phyloP scores from a whole-genome alignment of 306 rosid genomes.

The Pachyrhizus erosus region DNA sequence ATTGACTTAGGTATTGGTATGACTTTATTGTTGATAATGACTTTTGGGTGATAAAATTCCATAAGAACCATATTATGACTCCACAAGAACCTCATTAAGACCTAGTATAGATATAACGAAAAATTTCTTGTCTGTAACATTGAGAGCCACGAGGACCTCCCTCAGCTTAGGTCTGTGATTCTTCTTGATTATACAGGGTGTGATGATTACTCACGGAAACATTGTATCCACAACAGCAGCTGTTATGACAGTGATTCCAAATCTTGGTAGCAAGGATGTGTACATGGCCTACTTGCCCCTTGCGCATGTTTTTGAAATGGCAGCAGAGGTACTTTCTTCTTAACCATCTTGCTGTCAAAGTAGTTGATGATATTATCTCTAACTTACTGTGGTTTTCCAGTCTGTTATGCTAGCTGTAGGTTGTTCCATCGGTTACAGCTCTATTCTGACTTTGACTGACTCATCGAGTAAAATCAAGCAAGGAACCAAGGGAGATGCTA shows the following conservation, averaged over 20 bases:
- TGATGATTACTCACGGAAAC: conserved; percentile 91
- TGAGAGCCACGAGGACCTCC: conserved; percentile 28
- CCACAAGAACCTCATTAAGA: conserved; percentile 1
- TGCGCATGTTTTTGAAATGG: conserved; percentile 92
- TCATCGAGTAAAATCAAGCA: conserved; percentile 78
- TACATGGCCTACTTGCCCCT: conserved; percentile 92
- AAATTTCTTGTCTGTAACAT: background rate
- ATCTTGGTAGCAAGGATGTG: conserved; percentile 62
- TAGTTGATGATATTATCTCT: conserved; percentile 36
- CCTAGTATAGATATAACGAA: background rate
- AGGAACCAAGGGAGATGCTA: conserved; percentile 90
- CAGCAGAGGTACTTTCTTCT: conserved; percentile 75
- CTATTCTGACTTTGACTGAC: conserved; percentile 78
- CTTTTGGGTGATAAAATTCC: conserved; percentile 24
- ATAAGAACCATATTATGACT: background rate
- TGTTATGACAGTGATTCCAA: conserved; percentile 76
- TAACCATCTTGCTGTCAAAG: background rate
- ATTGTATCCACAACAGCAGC: conserved; percentile 82
- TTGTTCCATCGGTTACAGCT: conserved; percentile 73
- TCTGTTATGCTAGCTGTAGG: conserved; percentile 83
- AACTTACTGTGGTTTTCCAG: conserved; percentile 59
- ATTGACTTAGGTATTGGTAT: conserved; percentile 17
- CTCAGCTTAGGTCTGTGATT: background rate
- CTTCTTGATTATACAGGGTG: conserved; percentile 53
- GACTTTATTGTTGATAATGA: conserved; percentile 19